Conservation (phyloP, 148 eudicot species). For the Linanthus parryae region DNA sequence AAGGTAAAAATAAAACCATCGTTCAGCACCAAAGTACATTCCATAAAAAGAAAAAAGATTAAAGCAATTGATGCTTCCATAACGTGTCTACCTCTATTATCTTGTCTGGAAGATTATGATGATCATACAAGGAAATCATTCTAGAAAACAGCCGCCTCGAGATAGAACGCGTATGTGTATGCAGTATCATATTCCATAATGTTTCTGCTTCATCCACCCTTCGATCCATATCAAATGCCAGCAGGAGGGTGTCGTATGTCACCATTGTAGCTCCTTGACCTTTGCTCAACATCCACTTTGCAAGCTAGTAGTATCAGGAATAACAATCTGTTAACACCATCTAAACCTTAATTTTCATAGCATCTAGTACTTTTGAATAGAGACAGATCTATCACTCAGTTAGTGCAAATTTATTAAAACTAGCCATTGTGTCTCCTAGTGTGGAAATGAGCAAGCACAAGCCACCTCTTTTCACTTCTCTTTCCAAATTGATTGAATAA, state of each 20-base stretch:
- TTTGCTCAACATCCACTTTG: constrained; percentile 97
- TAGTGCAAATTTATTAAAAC: neutral
- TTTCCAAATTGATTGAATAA: too few relatives aligned
- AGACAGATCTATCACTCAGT: neutral
- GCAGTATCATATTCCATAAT: constrained; percentile 88
- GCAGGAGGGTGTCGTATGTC: constrained; percentile 65
- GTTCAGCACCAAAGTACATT: constrained; percentile 12
- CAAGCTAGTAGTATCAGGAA: constrained; percentile 36
- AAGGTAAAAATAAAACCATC: neutral
- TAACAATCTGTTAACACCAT: constrained; percentile 1
- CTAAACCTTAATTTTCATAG: neutral
- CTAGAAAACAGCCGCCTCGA: constrained; percentile 78
- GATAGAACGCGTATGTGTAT: constrained; percentile 68
- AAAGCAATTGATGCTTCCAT: neutral
- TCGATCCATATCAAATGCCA: constrained; percentile 67
- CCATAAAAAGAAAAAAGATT: neutral
- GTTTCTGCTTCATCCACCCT: constrained; percentile 86
- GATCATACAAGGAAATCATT: constrained; percentile 81
- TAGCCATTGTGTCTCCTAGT: neutral
- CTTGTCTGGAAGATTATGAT: constrained; percentile 56
- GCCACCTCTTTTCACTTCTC: too few relatives aligned
- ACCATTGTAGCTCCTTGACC: constrained; percentile 98
- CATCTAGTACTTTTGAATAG: neutral
- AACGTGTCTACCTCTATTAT: constrained; percentile 59
- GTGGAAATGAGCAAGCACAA: too few relatives aligned